Conservation (phyloP, 2,329 filamentous ascomycete species). For the Neopestalotiopsis sp. region DNA sequence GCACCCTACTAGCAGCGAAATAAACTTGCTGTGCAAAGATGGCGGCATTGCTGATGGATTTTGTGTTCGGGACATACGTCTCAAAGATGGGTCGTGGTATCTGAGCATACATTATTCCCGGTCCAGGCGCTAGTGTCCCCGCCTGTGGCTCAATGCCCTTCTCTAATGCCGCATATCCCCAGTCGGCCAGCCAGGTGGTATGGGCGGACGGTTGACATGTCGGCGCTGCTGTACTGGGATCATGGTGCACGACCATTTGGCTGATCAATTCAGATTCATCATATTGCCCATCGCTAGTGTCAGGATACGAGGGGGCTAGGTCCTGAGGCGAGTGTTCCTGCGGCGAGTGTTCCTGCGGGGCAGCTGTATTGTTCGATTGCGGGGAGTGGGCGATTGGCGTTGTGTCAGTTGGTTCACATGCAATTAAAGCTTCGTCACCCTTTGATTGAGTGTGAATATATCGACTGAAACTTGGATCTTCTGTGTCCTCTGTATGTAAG, state of each 20-base stretch:
- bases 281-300: not conserved
- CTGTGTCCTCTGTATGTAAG: not conserved
- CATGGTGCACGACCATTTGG: not conserved
- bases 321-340: not conserved
- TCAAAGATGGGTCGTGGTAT: not conserved
- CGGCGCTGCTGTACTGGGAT: not conserved
- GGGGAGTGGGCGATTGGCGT: not conserved
- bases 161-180: not conserved
- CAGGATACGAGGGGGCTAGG: not conserved
- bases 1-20: not conserved
- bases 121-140: not conserved
- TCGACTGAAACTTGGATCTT: not conserved
- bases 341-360: not conserved
- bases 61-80: not conserved
- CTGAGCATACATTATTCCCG: not conserved
- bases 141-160: not conserved
- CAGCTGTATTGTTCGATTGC: not conserved
- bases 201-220: not conserved
- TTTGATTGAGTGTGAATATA: not conserved
- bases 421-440: not conserved
- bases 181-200: not conserved
- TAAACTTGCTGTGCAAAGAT: not conserved
- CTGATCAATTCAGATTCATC: not conserved
- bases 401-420: not conserved
- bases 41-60: not conserved